Evolutionary conservation across 2,329 filamentous ascomycete species (phyloP).

Genomic region (Fusarium equiseti): DNA sequence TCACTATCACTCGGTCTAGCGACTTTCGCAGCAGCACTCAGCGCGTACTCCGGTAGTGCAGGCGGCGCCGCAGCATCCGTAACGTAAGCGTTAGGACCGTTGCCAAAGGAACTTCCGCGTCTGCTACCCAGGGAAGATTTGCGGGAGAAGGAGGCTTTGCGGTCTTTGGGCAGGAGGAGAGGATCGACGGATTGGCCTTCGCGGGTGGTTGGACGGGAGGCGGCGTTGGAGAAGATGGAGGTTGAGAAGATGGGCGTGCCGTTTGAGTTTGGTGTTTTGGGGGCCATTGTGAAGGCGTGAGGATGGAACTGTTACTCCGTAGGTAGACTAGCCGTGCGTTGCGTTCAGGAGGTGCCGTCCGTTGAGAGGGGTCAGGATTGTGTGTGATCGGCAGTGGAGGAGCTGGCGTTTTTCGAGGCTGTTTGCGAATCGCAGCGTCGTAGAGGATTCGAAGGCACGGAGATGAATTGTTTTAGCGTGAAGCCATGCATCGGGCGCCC

Average conservation of each 20-base stretch:
- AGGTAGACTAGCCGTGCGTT: conserved; percentile 21
- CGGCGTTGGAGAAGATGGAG: conserved; percentile 51
- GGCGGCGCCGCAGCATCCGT: conserved; percentile 63
- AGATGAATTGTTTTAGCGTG: conserved; percentile 5
- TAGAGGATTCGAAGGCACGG: conserved; percentile 10
- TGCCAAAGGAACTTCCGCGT: conserved; percentile 56
- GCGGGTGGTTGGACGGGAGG: conserved; percentile 54
- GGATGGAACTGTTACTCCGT: neutral
- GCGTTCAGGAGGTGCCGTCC: conserved; percentile 7
- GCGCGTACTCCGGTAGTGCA: conserved; percentile 66
- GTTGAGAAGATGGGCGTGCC: conserved; percentile 54
- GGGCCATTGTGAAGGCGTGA: conserved; percentile 28
- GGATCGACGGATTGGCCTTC: conserved; percentile 52
- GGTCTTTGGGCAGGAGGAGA: conserved; percentile 57
- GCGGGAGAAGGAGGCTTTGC: conserved; percentile 66
- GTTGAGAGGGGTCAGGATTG: conserved; percentile 5
- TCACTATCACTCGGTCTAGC: conserved; percentile 37
- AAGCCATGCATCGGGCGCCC: conserved; percentile 10
- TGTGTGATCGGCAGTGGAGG: conserved; percentile 32
- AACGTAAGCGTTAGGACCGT: conserved; percentile 52
- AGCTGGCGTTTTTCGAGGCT: conserved; percentile 28
- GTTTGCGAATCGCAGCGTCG: conserved; percentile 26
- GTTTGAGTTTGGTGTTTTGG: conserved; percentile 45
- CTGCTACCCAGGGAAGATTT: conserved; percentile 65
- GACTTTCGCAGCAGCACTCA: conserved; percentile 62